Evolutionary conservation across 2,329 filamentous ascomycete genomes (phyloP), one percentile per base, ranked within the genome.

Genomic region (Fusarium acutatum): DNA sequence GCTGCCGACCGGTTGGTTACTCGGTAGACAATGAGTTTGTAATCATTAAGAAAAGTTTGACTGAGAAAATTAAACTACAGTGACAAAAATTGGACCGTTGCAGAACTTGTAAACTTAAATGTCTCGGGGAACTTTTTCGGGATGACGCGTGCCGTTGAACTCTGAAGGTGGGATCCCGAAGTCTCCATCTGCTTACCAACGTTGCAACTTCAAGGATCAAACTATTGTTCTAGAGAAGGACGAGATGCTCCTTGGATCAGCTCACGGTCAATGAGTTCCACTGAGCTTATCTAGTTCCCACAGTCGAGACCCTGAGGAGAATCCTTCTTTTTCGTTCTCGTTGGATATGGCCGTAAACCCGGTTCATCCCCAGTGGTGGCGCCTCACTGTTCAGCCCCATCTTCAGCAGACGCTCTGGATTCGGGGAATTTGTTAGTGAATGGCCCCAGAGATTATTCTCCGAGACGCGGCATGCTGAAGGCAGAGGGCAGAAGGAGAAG

Each of bases 281-380:
- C 66, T 28, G 32, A 56, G 66, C 49, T 69, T 69, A 69, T 69
- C 64, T 64, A 54, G 64, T 63, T 49, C 64, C 53, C 57, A 69
- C 66, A 44, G 14, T 32, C 41, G 7, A 56, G 24, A 32, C 37
- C 63, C 59, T 64, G 66, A 12, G 12, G 37, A 63, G 32, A 37
- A 63, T 69, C 64, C 12, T 41, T 68, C 9, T 15, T 40, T 14
- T 54, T 32, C 20, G 20, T 28, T 54, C 12, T 63, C 44, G 34
- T 43, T 41, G 24, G 62, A n/a, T 34, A 7, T 26, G 2, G 3
- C 12, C 13, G n/a, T 40, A 57, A 57, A 35, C n/a, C 63, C 49
- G 63, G 26, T 7, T 47, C 44, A 37, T 67, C 30, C 12, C 64
- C 64, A 62, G 13, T 9, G 22, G 17, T 24, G 22, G 32, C 22